These are phyloP conservation scores for Fusarium longipes DNA, from an alignment of 2,329 filamentous ascomycete genomes.

Conservation along the genomic window DNA sequence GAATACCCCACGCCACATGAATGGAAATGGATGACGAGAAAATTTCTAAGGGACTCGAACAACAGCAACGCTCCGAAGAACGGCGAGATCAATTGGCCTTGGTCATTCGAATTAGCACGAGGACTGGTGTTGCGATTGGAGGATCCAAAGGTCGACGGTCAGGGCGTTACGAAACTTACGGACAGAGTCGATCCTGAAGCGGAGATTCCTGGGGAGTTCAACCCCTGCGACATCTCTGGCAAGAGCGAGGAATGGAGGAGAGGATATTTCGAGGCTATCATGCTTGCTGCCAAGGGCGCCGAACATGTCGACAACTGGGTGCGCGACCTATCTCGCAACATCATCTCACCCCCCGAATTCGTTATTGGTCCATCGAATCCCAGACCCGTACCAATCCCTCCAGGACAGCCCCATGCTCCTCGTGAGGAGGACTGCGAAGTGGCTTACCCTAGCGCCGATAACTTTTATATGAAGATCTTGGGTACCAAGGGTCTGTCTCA, in stretches of 20 bases:
- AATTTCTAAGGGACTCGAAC: slow-evolving; percentile 73
- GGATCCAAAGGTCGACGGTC: slow-evolving; percentile 74
- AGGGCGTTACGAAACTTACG: slow-evolving; percentile 67
- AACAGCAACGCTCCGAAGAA: slow-evolving; percentile 67
- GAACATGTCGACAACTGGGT: slow-evolving; percentile 87
- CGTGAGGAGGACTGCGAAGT: slow-evolving; percentile 79
- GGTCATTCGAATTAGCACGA: slow-evolving; percentile 69
- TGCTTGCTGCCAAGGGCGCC: slow-evolving; percentile 79
- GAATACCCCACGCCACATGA: slow-evolving; percentile 84
- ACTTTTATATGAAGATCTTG: slow-evolving; percentile 83
- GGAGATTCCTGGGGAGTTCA: slow-evolving; percentile 75
- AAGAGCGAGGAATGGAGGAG: slow-evolving; percentile 88
- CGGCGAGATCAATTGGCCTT: slow-evolving; percentile 72
- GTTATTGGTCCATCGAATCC: slow-evolving; percentile 88
- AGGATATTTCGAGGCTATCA: slow-evolving; percentile 85
- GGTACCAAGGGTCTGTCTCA: slow-evolving; percentile 82
- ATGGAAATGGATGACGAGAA: slow-evolving; percentile 79
- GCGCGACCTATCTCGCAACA: slow-evolving; percentile 71
- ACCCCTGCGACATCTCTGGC: slow-evolving; percentile 74
- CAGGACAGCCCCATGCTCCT: slow-evolving; percentile 71
- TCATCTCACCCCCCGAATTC: slow-evolving; percentile 77
- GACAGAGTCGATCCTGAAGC: slow-evolving; percentile 71
- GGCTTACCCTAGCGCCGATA: slow-evolving; percentile 77
- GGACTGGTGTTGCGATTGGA: slow-evolving; percentile 75
- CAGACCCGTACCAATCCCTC: slow-evolving; percentile 76